A percentile compares a stretch with the other conserved stretches of the same genome.
These are phyloP conservation scores for Leccinum disarticulatum DNA, from an alignment of 768 basidiomycete species.

Conservation along the genomic window DNA sequence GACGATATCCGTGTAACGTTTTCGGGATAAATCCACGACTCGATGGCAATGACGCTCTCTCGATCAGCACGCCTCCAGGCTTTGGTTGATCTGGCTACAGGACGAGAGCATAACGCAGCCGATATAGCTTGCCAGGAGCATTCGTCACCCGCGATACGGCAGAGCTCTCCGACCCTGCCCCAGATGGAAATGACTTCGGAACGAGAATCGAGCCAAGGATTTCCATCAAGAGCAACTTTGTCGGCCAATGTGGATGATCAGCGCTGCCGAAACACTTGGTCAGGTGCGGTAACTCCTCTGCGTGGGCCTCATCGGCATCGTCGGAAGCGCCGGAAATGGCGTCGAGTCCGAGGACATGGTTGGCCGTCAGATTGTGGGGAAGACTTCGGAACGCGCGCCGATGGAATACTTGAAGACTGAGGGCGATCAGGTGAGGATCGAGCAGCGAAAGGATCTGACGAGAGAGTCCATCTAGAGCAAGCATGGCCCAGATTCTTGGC, in stretches of 20 bases:
- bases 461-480: constrained; percentile 68
- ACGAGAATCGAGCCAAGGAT: constrained; percentile 65
- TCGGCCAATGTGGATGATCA: constrained; percentile 78
- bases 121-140: constrained; percentile 76
- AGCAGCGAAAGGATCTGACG: constrained; percentile 61
- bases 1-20: constrained; percentile 41
- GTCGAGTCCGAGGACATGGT: constrained; percentile 40
- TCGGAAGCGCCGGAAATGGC: constrained; percentile 9
- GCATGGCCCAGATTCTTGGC: constrained; percentile 46
- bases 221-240: constrained; percentile 67
- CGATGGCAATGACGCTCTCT: constrained; percentile 54
- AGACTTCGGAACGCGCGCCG: constrained; percentile 48
- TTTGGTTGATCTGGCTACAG: constrained; percentile 75
- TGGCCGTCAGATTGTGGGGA: constrained; percentile 53
- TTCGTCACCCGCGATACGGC: constrained; percentile 71
- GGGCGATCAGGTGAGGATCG: constrained; percentile 61
- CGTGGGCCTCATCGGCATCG: neutral
- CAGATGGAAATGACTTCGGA: constrained; percentile 73
- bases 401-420: constrained; percentile 64
- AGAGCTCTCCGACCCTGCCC: constrained; percentile 72
- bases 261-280: constrained; percentile 63
- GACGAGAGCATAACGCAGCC: constrained; percentile 68
- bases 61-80: constrained; percentile 77
- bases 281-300: constrained; percentile 15
- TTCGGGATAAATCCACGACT: constrained; percentile 62